Evolutionary conservation across 2,329 filamentous ascomycete genomes (phyloP), one percentile per base, ranked within the genome.

Genomic region (Dothidotthia symphoricarpi): DNA sequence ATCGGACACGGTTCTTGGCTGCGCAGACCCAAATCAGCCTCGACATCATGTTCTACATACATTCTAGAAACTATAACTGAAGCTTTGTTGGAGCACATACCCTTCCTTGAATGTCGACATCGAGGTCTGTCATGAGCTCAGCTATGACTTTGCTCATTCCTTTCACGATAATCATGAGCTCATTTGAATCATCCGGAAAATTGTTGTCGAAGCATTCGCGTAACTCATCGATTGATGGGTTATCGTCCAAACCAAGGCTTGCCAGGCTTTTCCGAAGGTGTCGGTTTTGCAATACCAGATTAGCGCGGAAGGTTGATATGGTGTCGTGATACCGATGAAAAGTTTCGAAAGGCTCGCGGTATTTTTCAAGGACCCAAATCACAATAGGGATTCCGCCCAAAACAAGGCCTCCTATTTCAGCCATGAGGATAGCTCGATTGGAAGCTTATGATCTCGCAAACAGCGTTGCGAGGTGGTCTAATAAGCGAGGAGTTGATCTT

Each of bases 371-470:
- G 4, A 33, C 36, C 8, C 10, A 31, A 2, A 40, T 4, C 9
- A 40, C 34, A 3, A 45, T 14, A 2, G 36, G 32, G 6, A 45
- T 24, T 8, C 31, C 37, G 4, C 37, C 33, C 7, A 45, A 19
- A n/a, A 40, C 33, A 14, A 45, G 24, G 7, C 41, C 37, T 15
- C 28, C 37, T 3, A 45, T 25, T 27, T 37, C 33, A 36, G 39
- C 33, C 11, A 9, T 34, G 5, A 17, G 15, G 3, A 7, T 10
- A 13, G 19, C n/a, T 13, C 17, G 15, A n/a, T 26, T 11, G 25
- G 12, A 12, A 25, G 24, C 7, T 7, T 7, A 25, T 25, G 12
- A 12, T 7, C 24, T 7, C 12, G 24, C 7, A 25, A 25, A 25
- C 19, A 27, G 19, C 32, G 15, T 34, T 13, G 19, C 26, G 32